Percentiles rank a stretch among this genome's conserved stretches.
Evolutionary conservation across 2,329 filamentous ascomycete genomes (phyloP).

Genomic region (Metarhizium album): DNA sequence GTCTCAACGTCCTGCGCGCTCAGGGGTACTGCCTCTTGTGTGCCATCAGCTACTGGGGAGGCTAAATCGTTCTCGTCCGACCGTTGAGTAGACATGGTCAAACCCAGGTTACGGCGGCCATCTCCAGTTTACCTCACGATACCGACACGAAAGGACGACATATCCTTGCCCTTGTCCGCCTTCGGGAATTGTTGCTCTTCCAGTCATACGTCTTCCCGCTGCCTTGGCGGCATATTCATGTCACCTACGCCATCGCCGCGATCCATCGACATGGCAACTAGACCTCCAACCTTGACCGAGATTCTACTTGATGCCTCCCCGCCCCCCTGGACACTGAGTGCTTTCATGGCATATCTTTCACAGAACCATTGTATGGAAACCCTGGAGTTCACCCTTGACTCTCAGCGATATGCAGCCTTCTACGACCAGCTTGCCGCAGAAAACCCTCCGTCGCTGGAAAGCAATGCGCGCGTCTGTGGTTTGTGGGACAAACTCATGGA

Average conservation of each 20-base stretch:
- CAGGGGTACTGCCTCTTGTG: not conserved
- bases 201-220: slow-evolving; percentile 31
- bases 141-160: slow-evolving; percentile 30
- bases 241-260: slow-evolving; percentile 28
- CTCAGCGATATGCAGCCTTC: slow-evolving; percentile 66
- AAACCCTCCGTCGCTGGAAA: slow-evolving; percentile 27
- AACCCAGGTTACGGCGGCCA: slow-evolving; percentile 31
- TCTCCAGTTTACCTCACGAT: slow-evolving; percentile 31
- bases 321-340: slow-evolving; percentile 79
- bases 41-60: not conserved
- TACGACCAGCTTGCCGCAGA: slow-evolving; percentile 33
- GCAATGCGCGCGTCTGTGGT: slow-evolving; percentile 58
- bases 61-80: not conserved
- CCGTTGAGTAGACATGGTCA: slow-evolving; percentile 14
- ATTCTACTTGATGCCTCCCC: slow-evolving; percentile 80
- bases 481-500: slow-evolving; percentile 83
- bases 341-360: slow-evolving; percentile 93
- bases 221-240: slow-evolving; percentile 35
- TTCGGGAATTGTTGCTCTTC: slow-evolving; percentile 35
- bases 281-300: slow-evolving; percentile 64
- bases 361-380: slow-evolving; percentile 97
- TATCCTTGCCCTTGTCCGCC: slow-evolving; percentile 33
- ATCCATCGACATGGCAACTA: slow-evolving; percentile 20
- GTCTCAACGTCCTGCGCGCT: not conserved
- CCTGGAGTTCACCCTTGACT: slow-evolving; percentile 91